Evolutionary conservation across 2,329 filamentous ascomycete genomes (phyloP), one percentile per base, ranked within the genome.

Genomic region (Metarhizium guizhouense): DNA sequence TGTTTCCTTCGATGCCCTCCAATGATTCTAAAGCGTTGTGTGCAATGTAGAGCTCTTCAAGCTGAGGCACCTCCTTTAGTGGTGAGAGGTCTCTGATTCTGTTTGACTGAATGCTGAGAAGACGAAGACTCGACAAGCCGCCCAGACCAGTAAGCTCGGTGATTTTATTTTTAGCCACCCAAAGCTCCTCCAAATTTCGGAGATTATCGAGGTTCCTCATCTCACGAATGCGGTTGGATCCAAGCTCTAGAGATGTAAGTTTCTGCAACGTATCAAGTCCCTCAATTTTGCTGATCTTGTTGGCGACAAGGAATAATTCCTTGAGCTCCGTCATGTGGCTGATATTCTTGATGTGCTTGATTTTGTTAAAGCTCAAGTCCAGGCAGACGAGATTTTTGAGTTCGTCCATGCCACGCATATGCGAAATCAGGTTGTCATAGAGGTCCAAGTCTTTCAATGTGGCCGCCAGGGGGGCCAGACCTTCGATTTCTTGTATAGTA

Each of bases 281-380:
- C 66, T 97, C 93, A 64, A 99, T 96, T 55, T 78, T 85, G 61
- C 81, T 81, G 67, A 99, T 95, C 71, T 94, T 94, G 74, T 99
- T 97, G 67, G 95, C 90, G 52, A 97, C 90, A 63, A 99, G 88
- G 70, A 88, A 99, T 3, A 99, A 70, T 62, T 97, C 90, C 59
- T 80, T 87, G 56, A 97, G 80, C 54, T 90, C 80, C 25, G 76
- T 86, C 57, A 99, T 75, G 64, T 93, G 87, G 57, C 81, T 80
- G 61, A 97, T 76, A 65, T 93, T 85, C 72, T 95, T 96, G 76
- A 99, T 95, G 72, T 96, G 92, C 71, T 96, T 96, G 76, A 99
- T 93, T 77, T 97, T 97, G 78, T 99, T 99, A 82, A 96, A 99
- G 70, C 89, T 95, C 53, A 99, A 79, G 69, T 99, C 94, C 54